Base-by-base conservation (phyloP, 2,329 filamentous ascomycete species). In the Fusarium pseudonygamai region DNA sequence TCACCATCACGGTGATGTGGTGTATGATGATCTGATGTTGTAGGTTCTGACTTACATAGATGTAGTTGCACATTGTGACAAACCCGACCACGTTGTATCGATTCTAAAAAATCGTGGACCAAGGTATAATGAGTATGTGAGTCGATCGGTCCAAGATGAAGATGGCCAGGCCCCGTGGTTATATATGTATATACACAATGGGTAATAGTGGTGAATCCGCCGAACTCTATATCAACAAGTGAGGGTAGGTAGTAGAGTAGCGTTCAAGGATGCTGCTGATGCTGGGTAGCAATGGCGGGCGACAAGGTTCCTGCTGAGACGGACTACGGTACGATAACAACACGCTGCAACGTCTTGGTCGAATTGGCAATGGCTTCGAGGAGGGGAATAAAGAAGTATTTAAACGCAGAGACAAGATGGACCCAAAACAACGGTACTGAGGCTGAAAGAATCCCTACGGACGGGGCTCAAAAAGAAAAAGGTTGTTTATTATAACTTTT, bases 51-150 rank as follows among this genome's bases (percentile, higher is more conserved):
- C 82, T 69, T 78, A 85, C 84, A 74, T 87, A 86, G 62, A 86
- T 87, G 77, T 86, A 87, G 79, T 87, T 86, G 80, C 85, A 87
- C 85, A 87, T 87, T 70, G 66, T 83, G 73, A 57, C n/a, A 64
- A 53, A 49, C 32, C 24, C 42, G 49, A 61, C 36, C 47, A 60
- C 53, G 43, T 28, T 16, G 34, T 46, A 28, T 60, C 64, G 62
- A 57, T 30, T 46, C 60, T 62, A 57, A 32, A 30, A 58, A 71
- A 65, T 24, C 57, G 53, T 16, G 40, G 46, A 42, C 40, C 40
- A 40, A 46, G 53, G 15, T 39, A 39, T 28, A 18, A n/a, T 5
- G 6, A 22, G 34, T 53, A n/a, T 36, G 34, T 37, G 32, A 57
- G 50, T 49, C 24, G 34, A 18, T 32, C 28, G 37, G 22, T 36